Evolutionary conservation across 2,329 filamentous ascomycete species (phyloP).

Genomic region (Graphilbum ipis-grandicollis): DNA sequence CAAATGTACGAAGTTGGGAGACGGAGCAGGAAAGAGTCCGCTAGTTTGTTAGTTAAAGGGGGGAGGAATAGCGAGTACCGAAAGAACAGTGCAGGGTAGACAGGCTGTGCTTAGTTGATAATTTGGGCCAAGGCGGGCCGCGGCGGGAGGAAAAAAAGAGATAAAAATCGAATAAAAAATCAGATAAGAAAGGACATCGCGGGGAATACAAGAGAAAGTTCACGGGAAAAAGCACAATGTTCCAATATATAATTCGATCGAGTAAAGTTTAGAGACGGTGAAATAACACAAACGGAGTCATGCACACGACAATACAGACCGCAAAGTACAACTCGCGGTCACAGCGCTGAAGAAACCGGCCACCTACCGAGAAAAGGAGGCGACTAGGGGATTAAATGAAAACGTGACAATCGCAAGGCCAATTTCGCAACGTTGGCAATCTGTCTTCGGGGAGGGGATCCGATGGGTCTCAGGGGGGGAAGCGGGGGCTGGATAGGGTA

Average conservation of each 20-base stretch:
- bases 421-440: neutral
- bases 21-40: neutral
- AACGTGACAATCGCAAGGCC: neutral
- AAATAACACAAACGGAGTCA: too few species aligned
- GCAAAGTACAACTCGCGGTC: too few species aligned
- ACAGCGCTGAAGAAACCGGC: too few species aligned
- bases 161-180: neutral
- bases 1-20: neutral
- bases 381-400: neutral
- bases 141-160: slow-evolving; percentile 1
- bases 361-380: neutral
- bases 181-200: too few species aligned
- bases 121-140: too few species aligned
- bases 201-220: too few species aligned
- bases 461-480: neutral
- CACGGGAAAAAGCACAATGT: too few species aligned
- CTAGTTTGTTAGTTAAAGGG: neutral
- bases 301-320: too few species aligned
- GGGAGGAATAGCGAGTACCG: neutral
- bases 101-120: neutral
- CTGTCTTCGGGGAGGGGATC: neutral
- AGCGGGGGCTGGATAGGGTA: too few species aligned
- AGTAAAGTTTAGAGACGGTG: too few species aligned
- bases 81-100: neutral
- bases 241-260: too few species aligned